Percentiles rank a stretch among this genome's conserved stretches.
Evolutionary conservation across 164 flowering plant species (phyloP).

Genomic region (Kalanchoe fedtschenkoi): DNA sequence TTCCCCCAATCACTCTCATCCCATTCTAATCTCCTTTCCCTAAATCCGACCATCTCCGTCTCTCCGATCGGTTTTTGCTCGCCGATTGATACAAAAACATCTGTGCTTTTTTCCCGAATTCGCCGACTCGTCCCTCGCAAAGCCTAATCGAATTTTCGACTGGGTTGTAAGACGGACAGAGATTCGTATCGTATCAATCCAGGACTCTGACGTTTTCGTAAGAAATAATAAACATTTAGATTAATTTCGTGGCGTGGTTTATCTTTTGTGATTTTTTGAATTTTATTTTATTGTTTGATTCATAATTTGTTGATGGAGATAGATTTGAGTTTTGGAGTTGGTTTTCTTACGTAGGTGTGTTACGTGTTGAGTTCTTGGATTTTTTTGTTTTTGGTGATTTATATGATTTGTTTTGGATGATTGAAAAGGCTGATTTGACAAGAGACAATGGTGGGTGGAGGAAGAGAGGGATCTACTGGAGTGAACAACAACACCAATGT

Average conservation of each 20-base stretch:
- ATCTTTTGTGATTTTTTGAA: neutral
- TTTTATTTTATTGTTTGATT: neutral
- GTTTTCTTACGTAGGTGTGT: too few species aligned
- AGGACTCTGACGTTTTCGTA: neutral
- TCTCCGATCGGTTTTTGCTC: too few species aligned
- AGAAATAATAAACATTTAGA: neutral
- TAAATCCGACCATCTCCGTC: too few species aligned
- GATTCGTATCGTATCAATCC: neutral
- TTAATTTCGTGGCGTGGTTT: neutral
- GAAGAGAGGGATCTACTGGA: constrained; percentile 29
- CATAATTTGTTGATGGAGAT: too few species aligned
- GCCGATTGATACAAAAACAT: too few species aligned
- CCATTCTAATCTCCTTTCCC: too few species aligned
- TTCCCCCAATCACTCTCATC: too few species aligned
- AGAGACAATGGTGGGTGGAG: constrained; percentile 49
- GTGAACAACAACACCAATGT: constrained; percentile 40
- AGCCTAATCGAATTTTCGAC: too few species aligned
- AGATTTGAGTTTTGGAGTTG: too few species aligned
- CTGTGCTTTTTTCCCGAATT: too few species aligned
- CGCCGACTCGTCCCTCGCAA: too few species aligned
- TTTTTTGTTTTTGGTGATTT: neutral
- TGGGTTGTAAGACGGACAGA: neutral
- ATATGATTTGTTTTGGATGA: neutral
- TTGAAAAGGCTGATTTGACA: neutral
- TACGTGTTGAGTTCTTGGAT: too few species aligned